Percentiles rank a stretch among this genome's conserved stretches.
These are phyloP conservation scores for Hanseniaspora occidentalis DNA, from an alignment of 805 yeast genomes.

Conservation along the genomic window DNA sequence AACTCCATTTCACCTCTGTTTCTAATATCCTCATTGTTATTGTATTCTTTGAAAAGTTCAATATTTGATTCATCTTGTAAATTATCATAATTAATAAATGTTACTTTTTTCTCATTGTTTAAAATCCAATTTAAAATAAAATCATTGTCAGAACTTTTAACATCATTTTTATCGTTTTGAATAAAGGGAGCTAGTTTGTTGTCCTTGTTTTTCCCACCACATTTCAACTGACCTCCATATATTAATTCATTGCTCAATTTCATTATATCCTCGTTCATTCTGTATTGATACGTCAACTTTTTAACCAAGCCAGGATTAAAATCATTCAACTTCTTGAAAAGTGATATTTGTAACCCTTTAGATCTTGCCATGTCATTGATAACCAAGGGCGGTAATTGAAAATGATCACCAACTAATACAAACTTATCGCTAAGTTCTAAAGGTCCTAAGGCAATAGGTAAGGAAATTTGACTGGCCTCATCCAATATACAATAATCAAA, in stretches of 20 bases:
- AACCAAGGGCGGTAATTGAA: constrained; percentile 84
- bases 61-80: constrained; percentile 16
- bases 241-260: constrained; percentile 64
- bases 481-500: constrained; percentile 93
- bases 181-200: constrained; percentile 36
- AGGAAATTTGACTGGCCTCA: constrained; percentile 91
- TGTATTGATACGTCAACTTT: constrained; percentile 69
- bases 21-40: constrained; percentile 53
- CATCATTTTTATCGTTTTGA: background rate
- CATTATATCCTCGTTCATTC: constrained; percentile 91
- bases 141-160: constrained; percentile 1
- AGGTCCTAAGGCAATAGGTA: constrained; percentile 89
- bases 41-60: constrained; percentile 39
- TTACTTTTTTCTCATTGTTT: constrained; percentile 43
- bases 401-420: constrained; percentile 92
- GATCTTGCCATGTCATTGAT: constrained; percentile 49
- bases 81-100: constrained; percentile 70
- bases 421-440: constrained; percentile 64
- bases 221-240: constrained; percentile 61
- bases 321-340: constrained; percentile 66
- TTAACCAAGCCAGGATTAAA: constrained; percentile 62
- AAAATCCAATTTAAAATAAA: constrained; percentile 50
- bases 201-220: constrained; percentile 61
- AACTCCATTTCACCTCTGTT: constrained; percentile 64
- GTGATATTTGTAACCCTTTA: constrained; percentile 50